Evolutionary conservation across 768 basidiomycete genomes (phyloP).

Genomic region (Dentipellis sp.): DNA sequence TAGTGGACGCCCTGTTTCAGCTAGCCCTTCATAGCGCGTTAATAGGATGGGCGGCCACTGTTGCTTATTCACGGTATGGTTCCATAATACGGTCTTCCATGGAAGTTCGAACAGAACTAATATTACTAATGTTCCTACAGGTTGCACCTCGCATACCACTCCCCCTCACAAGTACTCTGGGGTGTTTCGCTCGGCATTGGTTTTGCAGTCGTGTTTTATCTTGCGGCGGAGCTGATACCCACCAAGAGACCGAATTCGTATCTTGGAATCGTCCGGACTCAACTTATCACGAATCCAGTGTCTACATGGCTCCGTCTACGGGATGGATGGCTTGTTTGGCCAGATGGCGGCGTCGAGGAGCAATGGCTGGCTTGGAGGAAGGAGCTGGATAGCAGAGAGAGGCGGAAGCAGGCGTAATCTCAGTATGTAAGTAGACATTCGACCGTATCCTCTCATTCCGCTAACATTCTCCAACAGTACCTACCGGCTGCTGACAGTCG

Average conservation of each 20-base stretch:
- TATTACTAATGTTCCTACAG: constrained; percentile 25
- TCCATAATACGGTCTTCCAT: background rate
- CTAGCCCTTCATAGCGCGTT: constrained; percentile 38
- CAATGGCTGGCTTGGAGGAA: constrained; percentile 64
- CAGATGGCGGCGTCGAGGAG: constrained; percentile 64
- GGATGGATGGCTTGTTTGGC: constrained; percentile 78
- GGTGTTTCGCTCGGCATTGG: constrained; percentile 55
- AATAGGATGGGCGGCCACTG: constrained; percentile 46
- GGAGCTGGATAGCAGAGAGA: constrained; percentile 38
- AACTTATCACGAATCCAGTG: constrained; percentile 47
- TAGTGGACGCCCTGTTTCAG: constrained; percentile 47
- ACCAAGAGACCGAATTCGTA: constrained; percentile 39
- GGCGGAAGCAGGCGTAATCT: background rate
- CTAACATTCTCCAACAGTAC: background rate
- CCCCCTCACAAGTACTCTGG: constrained; percentile 63
- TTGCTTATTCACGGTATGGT: constrained; percentile 72
- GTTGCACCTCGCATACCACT: constrained; percentile 67
- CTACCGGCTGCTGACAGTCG: background rate
- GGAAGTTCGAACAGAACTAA: too few species aligned
- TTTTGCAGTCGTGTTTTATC: constrained; percentile 48
- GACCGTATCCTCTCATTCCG: background rate
- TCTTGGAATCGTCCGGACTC: constrained; percentile 39
- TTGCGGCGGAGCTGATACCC: constrained; percentile 50
- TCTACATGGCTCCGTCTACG: constrained; percentile 60
- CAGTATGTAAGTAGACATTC: background rate